Base-by-base conservation (phyloP, 352 stramenopile genomes). In the Pythium pyrilobum region DNA sequence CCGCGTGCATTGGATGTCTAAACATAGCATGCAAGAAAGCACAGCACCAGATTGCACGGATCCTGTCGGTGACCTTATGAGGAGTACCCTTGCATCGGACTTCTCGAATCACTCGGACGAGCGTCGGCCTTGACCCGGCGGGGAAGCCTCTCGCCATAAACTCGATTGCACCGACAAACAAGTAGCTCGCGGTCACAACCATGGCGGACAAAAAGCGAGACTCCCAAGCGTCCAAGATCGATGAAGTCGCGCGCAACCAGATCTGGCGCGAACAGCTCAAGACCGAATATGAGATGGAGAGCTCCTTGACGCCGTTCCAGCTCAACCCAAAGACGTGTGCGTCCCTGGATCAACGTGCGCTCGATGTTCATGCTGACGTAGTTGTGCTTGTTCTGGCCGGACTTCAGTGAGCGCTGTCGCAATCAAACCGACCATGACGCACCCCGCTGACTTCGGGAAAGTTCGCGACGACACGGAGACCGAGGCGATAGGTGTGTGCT, bases 231-330 rank as follows among this genome's bases (percentile, higher is more conserved):
- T 87, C 76, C 50, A 91, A 89, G 67, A 89, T 85, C 51, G 82
- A 90, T 64, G 82, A 93, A 59, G 82, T 93, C 46, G 76, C 80
- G 25, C 74, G 77, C 46, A 93, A 93, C 58, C 82, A 93, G 70
- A 93, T 93, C 64, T 93, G 80, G 80, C 80, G 82, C n/a, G 82
- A 93, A 58, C 82, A 91, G 43, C 73, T 93, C 52, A 87, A 86
- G 59, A 89, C 81, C 29, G 82, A 93, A 44, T 89, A 91, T 61
- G 59, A 77, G 48, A 79, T 85, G 64, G 82, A 93, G 54, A 80
- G 80, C 37, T 60, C 69, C 16, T 63, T 89, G 5, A 93, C 82
- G 20, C 74, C 74, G 5, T 93, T 93, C 62, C 82, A 93, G 59
- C 69, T 91, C 56, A 93, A 93, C 52, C 80, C 81, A 5, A 93